These are phyloP conservation scores for Salix koriyanagi DNA, from an alignment of 345 rosid genomes.

Conservation along the genomic window DNA sequence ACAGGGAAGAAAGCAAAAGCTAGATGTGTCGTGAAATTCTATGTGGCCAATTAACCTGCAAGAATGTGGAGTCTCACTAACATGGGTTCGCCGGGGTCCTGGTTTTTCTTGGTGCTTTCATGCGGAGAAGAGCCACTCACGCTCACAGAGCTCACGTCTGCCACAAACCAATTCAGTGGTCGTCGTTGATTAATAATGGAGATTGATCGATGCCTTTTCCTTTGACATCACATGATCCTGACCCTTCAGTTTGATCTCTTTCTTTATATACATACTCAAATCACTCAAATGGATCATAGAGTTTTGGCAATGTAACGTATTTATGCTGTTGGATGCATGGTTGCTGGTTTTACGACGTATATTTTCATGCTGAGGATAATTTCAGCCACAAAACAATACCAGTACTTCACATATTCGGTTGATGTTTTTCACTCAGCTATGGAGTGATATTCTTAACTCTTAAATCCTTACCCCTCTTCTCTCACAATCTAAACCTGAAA, in stretches of 20 bases:
- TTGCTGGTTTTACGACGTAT: too few relatives aligned
- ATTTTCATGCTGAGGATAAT: too few relatives aligned
- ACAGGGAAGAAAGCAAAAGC: neutral
- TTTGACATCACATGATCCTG: slow-evolving; percentile 9
- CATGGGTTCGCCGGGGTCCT: neutral
- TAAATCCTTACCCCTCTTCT: too few relatives aligned
- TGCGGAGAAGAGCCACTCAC: slow-evolving; percentile 14
- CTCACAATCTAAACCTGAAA: too few relatives aligned
- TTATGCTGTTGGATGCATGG: too few relatives aligned
- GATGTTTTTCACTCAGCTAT: too few relatives aligned
- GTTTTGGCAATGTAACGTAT: neutral
- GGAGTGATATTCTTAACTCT: too few relatives aligned
- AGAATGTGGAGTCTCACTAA: neutral
- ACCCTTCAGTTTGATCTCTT: neutral
- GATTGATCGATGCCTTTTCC: neutral
- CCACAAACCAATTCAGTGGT: slow-evolving; percentile 23
- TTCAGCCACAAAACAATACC: too few relatives aligned
- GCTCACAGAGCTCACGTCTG: neutral
- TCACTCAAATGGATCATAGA: neutral
- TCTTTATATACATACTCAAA: too few relatives aligned
- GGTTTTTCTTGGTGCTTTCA: neutral
- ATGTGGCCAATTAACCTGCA: neutral
- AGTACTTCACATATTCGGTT: too few relatives aligned
- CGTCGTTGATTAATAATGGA: neutral
- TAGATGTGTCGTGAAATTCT: neutral